These are phyloP conservation scores for Scheffersomyces ergatensis DNA, from an alignment of 805 yeast species.

Conservation along the genomic window DNA sequence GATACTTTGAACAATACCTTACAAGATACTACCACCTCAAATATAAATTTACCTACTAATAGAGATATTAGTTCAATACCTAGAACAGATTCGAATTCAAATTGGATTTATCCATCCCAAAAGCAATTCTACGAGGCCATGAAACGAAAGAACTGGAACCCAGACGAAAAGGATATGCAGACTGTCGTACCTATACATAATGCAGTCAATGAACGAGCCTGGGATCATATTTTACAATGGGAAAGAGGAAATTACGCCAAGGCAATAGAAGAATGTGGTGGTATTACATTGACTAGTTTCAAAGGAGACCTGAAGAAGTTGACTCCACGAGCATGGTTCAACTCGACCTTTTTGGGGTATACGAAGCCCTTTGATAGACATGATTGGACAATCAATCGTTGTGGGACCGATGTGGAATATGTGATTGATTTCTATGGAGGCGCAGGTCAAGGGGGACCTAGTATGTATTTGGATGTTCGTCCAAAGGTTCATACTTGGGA, in stretches of 20 bases:
- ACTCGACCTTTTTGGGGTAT: slow-evolving; percentile 64
- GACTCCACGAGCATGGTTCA: slow-evolving; percentile 80
- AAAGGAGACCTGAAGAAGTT: slow-evolving; percentile 83
- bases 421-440: slow-evolving; percentile 85
- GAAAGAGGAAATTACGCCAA: slow-evolving; percentile 60
- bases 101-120: slow-evolving; percentile 96
- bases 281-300: slow-evolving; percentile 78
- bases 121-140: slow-evolving; percentile 93
- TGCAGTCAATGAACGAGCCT: slow-evolving; percentile 88
- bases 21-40: slow-evolving; percentile 22
- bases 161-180: slow-evolving; percentile 78
- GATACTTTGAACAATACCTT: slow-evolving; percentile 29
- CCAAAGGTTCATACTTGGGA: slow-evolving; percentile 84
- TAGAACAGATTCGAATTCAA: slow-evolving; percentile 54
- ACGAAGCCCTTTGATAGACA: slow-evolving; percentile 92
- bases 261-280: slow-evolving; percentile 60
- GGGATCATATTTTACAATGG: slow-evolving; percentile 85
- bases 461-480: slow-evolving; percentile 82
- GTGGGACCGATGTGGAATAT: slow-evolving; percentile 81
- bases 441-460: slow-evolving; percentile 39
- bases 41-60: slow-evolving; percentile 57
- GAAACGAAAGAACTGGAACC: slow-evolving; percentile 87
- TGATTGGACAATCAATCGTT: slow-evolving; percentile 87
- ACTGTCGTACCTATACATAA: slow-evolving; percentile 93
- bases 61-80: slow-evolving; percentile 83